phyloP scores from a whole-genome alignment of 176 grass and related monocot species.

The Oryza coarctata region DNA sequence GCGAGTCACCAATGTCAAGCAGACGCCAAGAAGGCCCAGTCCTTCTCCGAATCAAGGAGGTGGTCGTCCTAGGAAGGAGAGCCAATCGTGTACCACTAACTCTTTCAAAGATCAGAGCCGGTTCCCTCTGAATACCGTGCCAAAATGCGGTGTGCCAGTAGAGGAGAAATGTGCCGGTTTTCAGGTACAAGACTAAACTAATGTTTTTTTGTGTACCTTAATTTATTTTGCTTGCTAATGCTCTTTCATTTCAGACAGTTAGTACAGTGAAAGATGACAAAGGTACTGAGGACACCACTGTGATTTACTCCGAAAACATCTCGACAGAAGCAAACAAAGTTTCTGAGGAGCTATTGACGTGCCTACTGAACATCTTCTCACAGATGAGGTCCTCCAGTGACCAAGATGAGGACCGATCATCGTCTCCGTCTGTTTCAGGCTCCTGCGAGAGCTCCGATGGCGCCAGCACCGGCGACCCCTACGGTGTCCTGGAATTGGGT shows the following conservation, averaged over 20 bases:
- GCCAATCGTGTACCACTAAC: slow-evolving; percentile 48
- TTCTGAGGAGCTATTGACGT: slow-evolving; percentile 71
- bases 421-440: slow-evolving; percentile 52
- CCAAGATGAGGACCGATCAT: slow-evolving; percentile 38
- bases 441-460: slow-evolving; percentile 38
- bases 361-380: slow-evolving; percentile 67
- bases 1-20: slow-evolving; percentile 27
- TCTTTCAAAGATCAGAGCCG: slow-evolving; percentile 40
- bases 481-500: slow-evolving; percentile 56
- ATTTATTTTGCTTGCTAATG: slow-evolving; percentile 4
- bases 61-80: slow-evolving; percentile 64
- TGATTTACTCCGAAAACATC: slow-evolving; percentile 26
- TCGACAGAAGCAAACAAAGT: slow-evolving; percentile 51
- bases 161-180: slow-evolving; percentile 29
- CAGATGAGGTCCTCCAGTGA: slow-evolving; percentile 45
- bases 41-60: slow-evolving; percentile 26
- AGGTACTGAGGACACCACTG: slow-evolving; percentile 11
- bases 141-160: slow-evolving; percentile 25
- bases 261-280: slow-evolving; percentile 20
- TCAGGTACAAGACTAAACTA: slow-evolving; percentile 38
- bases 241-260: slow-evolving; percentile 42
- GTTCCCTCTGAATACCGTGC: slow-evolving; percentile 33
- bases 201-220: neutral
- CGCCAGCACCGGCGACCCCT: slow-evolving; percentile 43
- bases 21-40: slow-evolving; percentile 34